Evolutionary conservation across 345 rosid species (phyloP), one percentile per base, ranked within the genome.

Genomic region (Melastoma malabathricum): DNA sequence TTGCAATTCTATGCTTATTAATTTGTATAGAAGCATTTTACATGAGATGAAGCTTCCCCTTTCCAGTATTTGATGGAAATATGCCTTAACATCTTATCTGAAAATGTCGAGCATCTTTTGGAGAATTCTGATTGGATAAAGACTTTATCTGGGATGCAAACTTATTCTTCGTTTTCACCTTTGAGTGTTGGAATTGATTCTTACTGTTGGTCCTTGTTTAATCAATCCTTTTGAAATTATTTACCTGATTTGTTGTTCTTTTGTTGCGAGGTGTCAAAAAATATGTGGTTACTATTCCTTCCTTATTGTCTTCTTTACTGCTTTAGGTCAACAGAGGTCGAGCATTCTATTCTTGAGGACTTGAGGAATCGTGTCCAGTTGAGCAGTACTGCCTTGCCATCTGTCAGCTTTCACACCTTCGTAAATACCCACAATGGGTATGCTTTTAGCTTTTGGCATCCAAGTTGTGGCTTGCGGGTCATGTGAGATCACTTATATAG

Each of bases 371-470:
- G 95, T 53, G 97, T 93, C 56, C 97, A 85, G 62, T 61, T 93
- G 84, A 80, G 84, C 56, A 85, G 78, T 60, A 64, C 68, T 10
- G 79, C 85, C 18, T 59, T 93, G 61, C 99, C 95, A 31, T 93
- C 99, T 34, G 82, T 85, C 70, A 81, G 99, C 79, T 81, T 93
- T 64, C 88, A 85, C 63, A 93, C 99, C 18, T 85, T 93, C 67
- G 52, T 88, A 68, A 85, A 93, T 73, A 72, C 95, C 7, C 95
- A 83, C 68, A 93, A 93, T 46, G 63, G 95, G 97, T 93, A 81
- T 65, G 48, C 51, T 61, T 20, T n/a, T 51, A 47, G 47, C n/a
- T 48, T 53, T 15, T 13, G 48, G 25, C 49, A 55, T 55, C 46
- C 17, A 16, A 18, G 38, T 7, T 47, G 49, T 27, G 19, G 13